Conservation (phyloP, 129 eudicot species). For the Ambrosia artemisiifolia region DNA sequence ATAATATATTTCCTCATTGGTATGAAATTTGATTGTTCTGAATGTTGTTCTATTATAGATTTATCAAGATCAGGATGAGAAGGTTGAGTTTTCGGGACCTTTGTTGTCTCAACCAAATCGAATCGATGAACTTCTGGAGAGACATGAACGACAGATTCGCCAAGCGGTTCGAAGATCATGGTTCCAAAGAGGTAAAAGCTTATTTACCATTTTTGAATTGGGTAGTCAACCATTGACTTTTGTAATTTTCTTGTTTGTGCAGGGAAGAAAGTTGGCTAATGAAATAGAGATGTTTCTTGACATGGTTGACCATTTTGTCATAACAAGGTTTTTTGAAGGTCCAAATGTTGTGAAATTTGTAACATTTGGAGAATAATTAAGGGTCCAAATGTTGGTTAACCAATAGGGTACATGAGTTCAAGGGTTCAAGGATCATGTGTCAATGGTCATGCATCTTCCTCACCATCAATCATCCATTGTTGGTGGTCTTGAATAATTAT, state of each 20-base stretch:
- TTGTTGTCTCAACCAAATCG: conserved; percentile 72
- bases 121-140: conserved; percentile 79
- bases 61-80: conserved; percentile 73
- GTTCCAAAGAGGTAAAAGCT: conserved; percentile 79
- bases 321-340: conserved; percentile 10
- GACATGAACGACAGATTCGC: conserved; percentile 91
- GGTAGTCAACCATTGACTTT: neutral
- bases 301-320: neutral
- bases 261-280: conserved; percentile 32
- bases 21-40: neutral
- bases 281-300: neutral
- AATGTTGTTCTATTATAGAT: conserved; percentile 35
- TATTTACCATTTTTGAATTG: neutral
- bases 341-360: conserved; percentile 11
- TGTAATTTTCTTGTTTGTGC: neutral
- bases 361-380: conserved; percentile 12
- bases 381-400: conserved; percentile 19
- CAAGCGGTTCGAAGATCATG: conserved; percentile 95
- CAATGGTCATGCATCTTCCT: conserved; percentile 15
- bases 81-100: conserved; percentile 94
- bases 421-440: conserved; percentile 8
- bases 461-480: neutral
- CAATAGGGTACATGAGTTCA: conserved; percentile 4
- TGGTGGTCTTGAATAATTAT: conserved; percentile 18
- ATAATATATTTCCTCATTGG: neutral